These are phyloP conservation scores for Plasmopara muralis DNA, from an alignment of 352 stramenopile species.

Conservation along the genomic window DNA sequence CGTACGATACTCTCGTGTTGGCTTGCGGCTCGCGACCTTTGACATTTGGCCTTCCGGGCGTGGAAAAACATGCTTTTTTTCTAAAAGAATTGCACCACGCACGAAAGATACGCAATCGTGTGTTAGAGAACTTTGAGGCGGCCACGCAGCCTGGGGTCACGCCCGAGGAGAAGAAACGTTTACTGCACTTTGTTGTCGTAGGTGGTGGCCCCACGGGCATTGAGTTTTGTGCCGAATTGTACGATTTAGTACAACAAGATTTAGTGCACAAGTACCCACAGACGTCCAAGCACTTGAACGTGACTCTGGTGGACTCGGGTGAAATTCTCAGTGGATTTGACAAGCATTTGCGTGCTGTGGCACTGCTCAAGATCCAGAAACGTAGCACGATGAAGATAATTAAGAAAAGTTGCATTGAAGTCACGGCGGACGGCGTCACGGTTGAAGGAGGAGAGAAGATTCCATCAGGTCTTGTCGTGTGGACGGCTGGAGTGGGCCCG, in stretches of 20 bases:
- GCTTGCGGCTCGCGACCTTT: conserved; percentile 91
- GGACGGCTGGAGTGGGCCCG: conserved; percentile 68
- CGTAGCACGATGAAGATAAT: conserved; percentile 76
- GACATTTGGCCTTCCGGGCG: conserved; percentile 90
- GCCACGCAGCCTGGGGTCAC: conserved; percentile 84
- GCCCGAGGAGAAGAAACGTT: conserved; percentile 76
- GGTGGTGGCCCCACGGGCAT: conserved; percentile 92
- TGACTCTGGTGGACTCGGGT: conserved; percentile 65
- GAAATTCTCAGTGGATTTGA: conserved; percentile 76
- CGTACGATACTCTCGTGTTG: conserved; percentile 94
- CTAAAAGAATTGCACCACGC: conserved; percentile 96
- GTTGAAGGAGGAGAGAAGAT: conserved; percentile 55
- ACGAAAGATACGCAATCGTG: conserved; percentile 69
- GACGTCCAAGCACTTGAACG: conserved; percentile 58
- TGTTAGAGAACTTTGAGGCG: conserved; percentile 92
- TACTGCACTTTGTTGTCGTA: conserved; percentile 97
- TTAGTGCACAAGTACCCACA: conserved; percentile 77
- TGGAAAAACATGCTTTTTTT: conserved; percentile 93
- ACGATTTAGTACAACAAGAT: conserved; percentile 92
- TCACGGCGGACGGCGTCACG: conserved; percentile 55
- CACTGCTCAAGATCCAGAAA: conserved; percentile 69
- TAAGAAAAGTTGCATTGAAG: conserved; percentile 72
- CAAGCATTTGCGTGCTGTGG: conserved; percentile 54
- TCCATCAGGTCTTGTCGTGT: conserved; percentile 59
- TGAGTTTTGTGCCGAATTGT: conserved; percentile 95